Evolutionary conservation across 2,329 filamentous ascomycete species (phyloP).

Genomic region (Fusarium drepaniforme): DNA sequence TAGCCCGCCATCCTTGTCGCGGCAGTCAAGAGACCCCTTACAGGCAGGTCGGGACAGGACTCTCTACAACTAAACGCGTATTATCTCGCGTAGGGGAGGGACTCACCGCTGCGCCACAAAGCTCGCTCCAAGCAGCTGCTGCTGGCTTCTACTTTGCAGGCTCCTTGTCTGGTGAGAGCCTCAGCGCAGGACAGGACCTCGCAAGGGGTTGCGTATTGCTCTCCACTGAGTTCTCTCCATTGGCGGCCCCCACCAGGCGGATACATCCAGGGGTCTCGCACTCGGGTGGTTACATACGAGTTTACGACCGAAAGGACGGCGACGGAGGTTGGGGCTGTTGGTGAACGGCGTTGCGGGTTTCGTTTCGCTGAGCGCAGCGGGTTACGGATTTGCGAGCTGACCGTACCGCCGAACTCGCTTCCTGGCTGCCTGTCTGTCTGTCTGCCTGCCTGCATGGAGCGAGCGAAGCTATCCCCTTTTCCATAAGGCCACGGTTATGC

Average conservation of each 20-base stretch:
- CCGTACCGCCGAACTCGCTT: background rate
- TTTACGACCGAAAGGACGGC: constrained; percentile 17
- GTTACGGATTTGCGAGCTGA: constrained; percentile 14
- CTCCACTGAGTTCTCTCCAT: constrained; percentile 16
- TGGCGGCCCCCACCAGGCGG: constrained; percentile 28
- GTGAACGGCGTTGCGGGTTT: constrained; percentile 15
- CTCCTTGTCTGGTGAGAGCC: constrained; percentile 30
- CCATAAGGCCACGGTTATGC: constrained; percentile 18
- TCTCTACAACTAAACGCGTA: background rate
- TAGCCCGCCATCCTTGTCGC: background rate
- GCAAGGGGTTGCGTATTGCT: constrained; percentile 17
- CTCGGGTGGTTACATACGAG: constrained; percentile 33
- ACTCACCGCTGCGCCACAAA: constrained; percentile 17
- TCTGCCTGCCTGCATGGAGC: background rate
- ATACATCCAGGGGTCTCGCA: constrained; percentile 32
- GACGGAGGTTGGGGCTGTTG: constrained; percentile 1
- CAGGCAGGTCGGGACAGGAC: background rate
- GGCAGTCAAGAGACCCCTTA: constrained; percentile 2
- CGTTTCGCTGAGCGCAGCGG: background rate
- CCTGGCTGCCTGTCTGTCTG: background rate
- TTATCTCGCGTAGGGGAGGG: constrained; percentile 1
- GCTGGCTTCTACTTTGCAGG: background rate
- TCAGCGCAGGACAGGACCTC: constrained; percentile 7
- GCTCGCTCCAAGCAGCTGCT: background rate
- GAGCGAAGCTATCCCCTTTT: constrained; percentile 20